These are phyloP conservation scores for Aspergillus texensis DNA, from an alignment of 2,329 filamentous ascomycete species.

Conservation along the genomic window DNA sequence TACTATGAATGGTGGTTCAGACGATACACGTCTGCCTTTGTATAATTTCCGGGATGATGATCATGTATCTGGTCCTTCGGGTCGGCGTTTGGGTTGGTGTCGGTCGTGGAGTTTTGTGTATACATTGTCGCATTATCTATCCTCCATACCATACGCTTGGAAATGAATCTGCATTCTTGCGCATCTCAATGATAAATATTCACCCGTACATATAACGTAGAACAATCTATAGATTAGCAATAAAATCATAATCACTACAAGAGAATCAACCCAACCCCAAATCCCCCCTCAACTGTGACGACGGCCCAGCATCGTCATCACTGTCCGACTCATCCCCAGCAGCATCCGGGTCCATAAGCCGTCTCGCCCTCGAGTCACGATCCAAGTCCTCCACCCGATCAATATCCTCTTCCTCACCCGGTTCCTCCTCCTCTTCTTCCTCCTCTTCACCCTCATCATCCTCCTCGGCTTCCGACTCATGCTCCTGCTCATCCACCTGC, in stretches of 20 bases:
- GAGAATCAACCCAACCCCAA: conserved; percentile 28
- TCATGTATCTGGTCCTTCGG: not conserved
- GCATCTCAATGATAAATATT: not conserved
- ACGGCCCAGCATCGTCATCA: conserved; percentile 32
- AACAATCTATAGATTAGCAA: not conserved
- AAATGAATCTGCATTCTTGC: not conserved
- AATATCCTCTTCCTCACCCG: conserved; percentile 36
- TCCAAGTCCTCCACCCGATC: conserved; percentile 44
- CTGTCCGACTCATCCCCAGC: conserved; percentile 35
- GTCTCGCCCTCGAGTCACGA: conserved; percentile 26
- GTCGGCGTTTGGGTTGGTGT: conserved; percentile 5
- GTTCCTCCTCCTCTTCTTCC: conserved; percentile 22
- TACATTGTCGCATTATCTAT: not conserved
- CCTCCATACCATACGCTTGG: not conserved
- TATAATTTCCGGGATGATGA: conserved; percentile 1
- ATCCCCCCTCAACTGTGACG: conserved; percentile 34
- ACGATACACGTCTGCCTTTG: not conserved
- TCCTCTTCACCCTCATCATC: conserved; percentile 31
- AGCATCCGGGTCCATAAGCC: conserved; percentile 34
- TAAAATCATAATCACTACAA: not conserved
- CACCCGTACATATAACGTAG: not conserved
- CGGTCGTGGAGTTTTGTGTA: not conserved
- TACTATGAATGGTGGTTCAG: conserved; percentile 3
- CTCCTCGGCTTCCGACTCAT: conserved; percentile 29
- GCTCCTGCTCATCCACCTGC: conserved; percentile 26